Conservation (phyloP, 192 early-diverging fungal species). For the Linnemannia exigua region DNA sequence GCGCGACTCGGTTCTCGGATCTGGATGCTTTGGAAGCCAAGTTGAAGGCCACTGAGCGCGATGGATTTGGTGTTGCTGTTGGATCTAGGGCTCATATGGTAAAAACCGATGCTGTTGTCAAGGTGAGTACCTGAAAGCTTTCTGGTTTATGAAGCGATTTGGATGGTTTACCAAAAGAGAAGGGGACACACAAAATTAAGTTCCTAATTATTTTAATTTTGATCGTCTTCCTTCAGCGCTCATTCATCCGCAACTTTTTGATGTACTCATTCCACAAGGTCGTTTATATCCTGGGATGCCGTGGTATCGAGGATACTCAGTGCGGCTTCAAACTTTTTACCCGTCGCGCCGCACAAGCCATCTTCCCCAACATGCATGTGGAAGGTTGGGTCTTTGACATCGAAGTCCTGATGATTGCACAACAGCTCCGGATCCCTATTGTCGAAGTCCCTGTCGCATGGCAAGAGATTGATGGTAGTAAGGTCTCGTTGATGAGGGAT, state of each 20-base stretch:
- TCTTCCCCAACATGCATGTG: constrained; percentile 94
- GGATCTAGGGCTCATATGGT: constrained; percentile 96
- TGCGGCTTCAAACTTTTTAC: constrained; percentile 98
- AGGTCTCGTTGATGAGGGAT: constrained; percentile 89
- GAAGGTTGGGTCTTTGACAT: constrained; percentile 99
- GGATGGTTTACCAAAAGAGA: too few species aligned
- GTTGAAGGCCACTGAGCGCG: constrained; percentile 54
- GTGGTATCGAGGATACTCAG: constrained; percentile 94
- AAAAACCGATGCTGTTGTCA: constrained; percentile 83
- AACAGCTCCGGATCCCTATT: constrained; percentile 79
- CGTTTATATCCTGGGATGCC: constrained; percentile 89
- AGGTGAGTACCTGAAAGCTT: constrained; percentile 65
- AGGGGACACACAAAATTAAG: too few species aligned
- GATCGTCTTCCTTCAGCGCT: constrained; percentile 73
- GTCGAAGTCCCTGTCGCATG: constrained; percentile 93
- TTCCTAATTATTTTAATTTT: not conserved
- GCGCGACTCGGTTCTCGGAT: constrained; percentile 93
- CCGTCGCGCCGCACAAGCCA: constrained; percentile 76
- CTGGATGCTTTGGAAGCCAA: constrained; percentile 70
- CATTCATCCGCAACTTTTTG: constrained; percentile 92
- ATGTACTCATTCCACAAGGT: constrained; percentile 96
- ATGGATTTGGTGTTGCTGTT: constrained; percentile 79
- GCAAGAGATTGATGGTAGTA: constrained; percentile 97
- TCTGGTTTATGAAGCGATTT: too few species aligned
- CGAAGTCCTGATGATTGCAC: constrained; percentile 90